A percentile compares a stretch with the other conserved stretches of the same genome.
These are phyloP conservation scores for Lolium perenne DNA, from an alignment of 176 grass and related monocot species.

Conservation along the genomic window DNA sequence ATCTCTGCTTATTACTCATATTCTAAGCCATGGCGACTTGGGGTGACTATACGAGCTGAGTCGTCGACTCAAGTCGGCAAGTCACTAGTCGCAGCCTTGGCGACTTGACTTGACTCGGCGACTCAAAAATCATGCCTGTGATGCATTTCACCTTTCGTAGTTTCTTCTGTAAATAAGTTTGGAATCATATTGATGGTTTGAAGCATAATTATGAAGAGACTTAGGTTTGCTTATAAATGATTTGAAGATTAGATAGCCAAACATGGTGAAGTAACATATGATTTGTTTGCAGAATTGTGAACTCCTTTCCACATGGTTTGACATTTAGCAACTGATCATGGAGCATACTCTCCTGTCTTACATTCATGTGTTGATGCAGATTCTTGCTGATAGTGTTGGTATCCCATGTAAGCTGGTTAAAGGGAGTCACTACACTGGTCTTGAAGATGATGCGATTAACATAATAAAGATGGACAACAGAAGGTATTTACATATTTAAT, in stretches of 20 bases:
- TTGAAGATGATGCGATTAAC: constrained; percentile 90
- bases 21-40: too few species aligned
- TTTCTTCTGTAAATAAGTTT: constrained; percentile 27
- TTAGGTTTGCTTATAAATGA: constrained; percentile 10
- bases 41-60: too few species aligned
- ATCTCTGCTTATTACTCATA: too few species aligned
- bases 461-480: constrained; percentile 83
- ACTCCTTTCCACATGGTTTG: constrained; percentile 21
- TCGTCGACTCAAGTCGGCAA: too few species aligned
- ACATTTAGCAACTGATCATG: neutral
- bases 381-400: constrained; percentile 94
- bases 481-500: constrained; percentile 58
- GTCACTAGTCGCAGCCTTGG: too few species aligned
- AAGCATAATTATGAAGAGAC: constrained; percentile 25
- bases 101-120: too few species aligned
- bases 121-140: too few species aligned
- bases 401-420: constrained; percentile 95
- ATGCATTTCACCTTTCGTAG: neutral
- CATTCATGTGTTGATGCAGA: constrained; percentile 54
- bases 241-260: neutral
- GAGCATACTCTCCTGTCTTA: constrained; percentile 30
- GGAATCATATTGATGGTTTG: constrained; percentile 21
- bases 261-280: neutral
- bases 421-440: constrained; percentile 92
- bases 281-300: constrained; percentile 25